Conservation (phyloP, 768 basidiomycete genomes). For the Auriscalpium microsporum region DNA sequence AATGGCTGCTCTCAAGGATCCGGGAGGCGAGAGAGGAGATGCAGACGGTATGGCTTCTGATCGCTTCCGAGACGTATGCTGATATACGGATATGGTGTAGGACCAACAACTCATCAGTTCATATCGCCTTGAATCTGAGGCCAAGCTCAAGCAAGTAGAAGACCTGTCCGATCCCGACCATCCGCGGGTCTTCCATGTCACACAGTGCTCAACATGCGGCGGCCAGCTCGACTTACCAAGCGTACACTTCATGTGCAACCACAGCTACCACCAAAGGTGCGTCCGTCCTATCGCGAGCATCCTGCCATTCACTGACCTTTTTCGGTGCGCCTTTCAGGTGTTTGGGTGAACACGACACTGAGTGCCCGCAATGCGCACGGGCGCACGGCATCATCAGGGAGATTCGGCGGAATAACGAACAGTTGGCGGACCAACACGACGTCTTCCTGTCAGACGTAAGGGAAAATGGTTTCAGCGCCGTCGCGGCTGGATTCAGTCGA, state of each 20-base stretch:
- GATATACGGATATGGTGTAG: slow-evolving; percentile 29
- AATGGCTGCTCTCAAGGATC: slow-evolving; percentile 81
- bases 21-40: slow-evolving; percentile 67
- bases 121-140: slow-evolving; percentile 76
- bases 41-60: slow-evolving; percentile 51
- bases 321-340: slow-evolving; percentile 42
- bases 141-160: slow-evolving; percentile 73
- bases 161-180: slow-evolving; percentile 71
- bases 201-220: slow-evolving; percentile 82
- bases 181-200: slow-evolving; percentile 89
- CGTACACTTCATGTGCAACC: slow-evolving; percentile 97
- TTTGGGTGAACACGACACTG: slow-evolving; percentile 78
- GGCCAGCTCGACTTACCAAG: slow-evolving; percentile 88
- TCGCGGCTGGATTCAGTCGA: slow-evolving; percentile 62
- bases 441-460: slow-evolving; percentile 70
- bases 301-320: neutral
- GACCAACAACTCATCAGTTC: slow-evolving; percentile 83
- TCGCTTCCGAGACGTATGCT: neutral
- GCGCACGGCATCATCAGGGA: slow-evolving; percentile 87
- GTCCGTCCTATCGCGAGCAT: slow-evolving; percentile 7
- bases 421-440: slow-evolving; percentile 75
- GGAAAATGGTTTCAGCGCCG: slow-evolving; percentile 58
- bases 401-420: slow-evolving; percentile 79
- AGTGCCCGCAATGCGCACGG: slow-evolving; percentile 84
- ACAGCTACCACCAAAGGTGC: slow-evolving; percentile 92